These are phyloP conservation scores for Komagataella pseudopastoris DNA, from an alignment of 805 yeast species.

Conservation along the genomic window DNA sequence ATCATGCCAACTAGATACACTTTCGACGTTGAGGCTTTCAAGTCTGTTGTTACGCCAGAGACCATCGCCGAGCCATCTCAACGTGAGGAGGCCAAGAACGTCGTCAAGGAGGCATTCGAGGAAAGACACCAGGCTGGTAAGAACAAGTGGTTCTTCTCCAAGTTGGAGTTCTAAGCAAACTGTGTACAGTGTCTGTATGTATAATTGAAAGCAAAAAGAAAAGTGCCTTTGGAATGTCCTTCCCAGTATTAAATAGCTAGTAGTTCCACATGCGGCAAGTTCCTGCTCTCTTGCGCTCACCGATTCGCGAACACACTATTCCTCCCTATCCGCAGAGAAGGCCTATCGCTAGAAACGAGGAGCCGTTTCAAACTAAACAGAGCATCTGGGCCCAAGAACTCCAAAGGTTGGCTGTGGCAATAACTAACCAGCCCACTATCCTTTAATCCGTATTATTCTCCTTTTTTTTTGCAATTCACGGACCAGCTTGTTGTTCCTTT, in stretches of 20 bases:
- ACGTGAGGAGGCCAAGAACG: constrained; percentile 98
- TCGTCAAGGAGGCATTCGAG: constrained; percentile 97
- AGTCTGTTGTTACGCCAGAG: constrained; percentile 82
- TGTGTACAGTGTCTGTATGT: constrained; percentile 2
- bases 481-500: background rate
- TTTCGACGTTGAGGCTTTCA: constrained; percentile 91
- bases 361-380: background rate
- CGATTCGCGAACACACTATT: background rate
- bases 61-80: constrained; percentile 95
- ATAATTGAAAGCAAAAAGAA: background rate
- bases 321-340: background rate
- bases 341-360: background rate
- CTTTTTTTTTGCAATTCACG: background rate
- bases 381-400: background rate
- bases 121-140: constrained; percentile 99
- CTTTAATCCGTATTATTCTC: background rate
- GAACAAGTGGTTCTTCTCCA: constrained; percentile 99
- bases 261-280: background rate
- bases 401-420: background rate
- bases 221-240: background rate
- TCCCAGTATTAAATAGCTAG: background rate
- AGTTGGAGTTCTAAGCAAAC: constrained; percentile 28
- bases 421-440: background rate
- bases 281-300: background rate
- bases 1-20: constrained; percentile 99